Evolutionary conservation across 345 rosid genomes (phyloP), one percentile per base, ranked within the genome.

Genomic region (Sonneratia caseolaris): DNA sequence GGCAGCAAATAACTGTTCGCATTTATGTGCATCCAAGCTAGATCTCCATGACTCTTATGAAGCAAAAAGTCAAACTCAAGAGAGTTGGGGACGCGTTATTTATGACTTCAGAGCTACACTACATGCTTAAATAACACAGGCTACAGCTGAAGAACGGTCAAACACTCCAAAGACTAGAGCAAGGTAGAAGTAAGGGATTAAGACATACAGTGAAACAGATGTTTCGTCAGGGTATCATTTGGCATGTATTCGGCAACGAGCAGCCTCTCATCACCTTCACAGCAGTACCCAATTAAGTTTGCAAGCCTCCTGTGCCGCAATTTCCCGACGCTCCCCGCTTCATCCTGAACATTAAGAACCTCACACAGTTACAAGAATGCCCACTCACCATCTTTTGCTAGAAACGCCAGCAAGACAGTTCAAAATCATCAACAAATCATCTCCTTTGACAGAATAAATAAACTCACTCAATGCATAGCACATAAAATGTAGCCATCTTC

Each of bases 171-270:
- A 48, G 51, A 43, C 21, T 42, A 43, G 47, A 27, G 56, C 21
- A n/a, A 42, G 66, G 47, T 19, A 66, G 70, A 48, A 69, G 47
- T 70, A 57, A 75, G 42, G 67, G 62, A 7, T 62, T 37, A 42
- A 59, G 21, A 78, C 89, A 49, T 75, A 96, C 99, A 89, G 77
- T 92, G 98, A 62, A 96, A 96, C 74, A 96, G 84, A 86, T 91
- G 98, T 86, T 92, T 96, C 47, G 99, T 88, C 56, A 96, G 94
- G 68, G 97, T 96, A 76, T 96, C 98, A 77, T 96, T 92, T 65
- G 98, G 91, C 99, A 96, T 91, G 82, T 80, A 91, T 78, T 96
- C 98, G 67, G 99, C 98, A 74, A 96, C 96, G 70, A 96, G 98
- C 75, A 96, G 85, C 83, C 99, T 86, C 73, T 96, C 98, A 73